Evolutionary conservation across 2,329 filamentous ascomycete species (phyloP).

Genomic region (Exophiala sp.): DNA sequence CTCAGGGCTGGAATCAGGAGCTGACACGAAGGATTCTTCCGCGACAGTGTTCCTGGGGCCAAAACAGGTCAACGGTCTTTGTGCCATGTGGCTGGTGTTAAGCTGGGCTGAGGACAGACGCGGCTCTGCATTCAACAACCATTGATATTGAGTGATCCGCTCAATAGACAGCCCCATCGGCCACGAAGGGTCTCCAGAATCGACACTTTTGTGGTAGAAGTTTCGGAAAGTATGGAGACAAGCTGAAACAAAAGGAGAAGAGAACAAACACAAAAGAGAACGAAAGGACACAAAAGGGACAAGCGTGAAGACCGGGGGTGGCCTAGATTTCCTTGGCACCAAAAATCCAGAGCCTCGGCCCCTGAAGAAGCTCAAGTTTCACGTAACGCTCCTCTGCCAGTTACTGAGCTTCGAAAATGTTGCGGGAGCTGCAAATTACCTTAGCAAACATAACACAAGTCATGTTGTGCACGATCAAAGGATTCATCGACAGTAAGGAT

Average conservation of each 20-base stretch:
- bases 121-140: not conserved
- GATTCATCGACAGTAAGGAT: too few species aligned
- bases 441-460: too few species aligned
- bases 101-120: too few species aligned
- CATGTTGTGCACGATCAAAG: too few species aligned
- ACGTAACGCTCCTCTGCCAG: too few species aligned
- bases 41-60: not conserved
- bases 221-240: not conserved
- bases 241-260: not conserved
- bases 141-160: not conserved
- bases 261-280: not conserved
- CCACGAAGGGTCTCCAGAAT: too few species aligned
- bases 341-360: not conserved
- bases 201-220: not conserved
- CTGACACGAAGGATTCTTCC: conserved; percentile 1
- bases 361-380: too few species aligned
- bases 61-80: not conserved
- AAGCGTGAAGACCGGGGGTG: not conserved
- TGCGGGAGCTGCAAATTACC: too few species aligned
- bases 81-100: not conserved
- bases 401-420: too few species aligned
- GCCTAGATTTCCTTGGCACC: not conserved
- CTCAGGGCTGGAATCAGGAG: not conserved
- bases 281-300: not conserved
- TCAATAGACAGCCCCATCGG: not conserved